Evolutionary conservation across 1,139 yeast genomes (phyloP).

Genomic region (Saccharomyces pastorianus): DNA sequence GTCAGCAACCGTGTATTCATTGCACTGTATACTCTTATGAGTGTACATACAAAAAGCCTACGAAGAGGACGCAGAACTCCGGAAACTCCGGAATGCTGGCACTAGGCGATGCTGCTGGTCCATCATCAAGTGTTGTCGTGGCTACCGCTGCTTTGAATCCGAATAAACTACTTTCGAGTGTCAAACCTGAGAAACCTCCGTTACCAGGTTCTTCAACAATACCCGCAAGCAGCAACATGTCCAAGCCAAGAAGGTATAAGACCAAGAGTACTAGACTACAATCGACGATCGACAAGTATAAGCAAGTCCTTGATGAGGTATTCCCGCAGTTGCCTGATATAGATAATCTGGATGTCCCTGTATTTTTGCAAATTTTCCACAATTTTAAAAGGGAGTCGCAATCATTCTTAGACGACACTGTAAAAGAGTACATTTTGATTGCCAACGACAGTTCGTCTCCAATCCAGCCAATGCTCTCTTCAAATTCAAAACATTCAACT

Average conservation of each 20-base stretch:
- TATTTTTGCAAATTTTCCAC: conserved; percentile 23
- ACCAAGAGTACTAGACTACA: conserved; percentile 12
- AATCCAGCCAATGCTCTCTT: conserved; percentile 4
- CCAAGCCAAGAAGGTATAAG: conserved; percentile 5
- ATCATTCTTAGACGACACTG: conserved; percentile 18
- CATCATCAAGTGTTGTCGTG: background rate
- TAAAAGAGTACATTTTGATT: conserved; percentile 21
- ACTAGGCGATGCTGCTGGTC: background rate
- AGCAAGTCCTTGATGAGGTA: conserved; percentile 18
- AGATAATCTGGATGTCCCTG: conserved; percentile 22
- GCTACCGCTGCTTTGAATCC: background rate
- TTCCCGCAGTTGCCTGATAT: conserved; percentile 27
- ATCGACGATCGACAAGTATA: conserved; percentile 18
- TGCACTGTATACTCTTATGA: conserved; percentile 81
- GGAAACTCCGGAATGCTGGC: background rate
- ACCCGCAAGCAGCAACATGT: background rate
- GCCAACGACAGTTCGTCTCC: conserved; percentile 10
- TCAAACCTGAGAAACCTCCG: background rate
- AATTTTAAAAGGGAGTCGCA: conserved; percentile 13
- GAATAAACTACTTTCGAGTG: background rate
- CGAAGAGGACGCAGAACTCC: conserved; percentile 40
- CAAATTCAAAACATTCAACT: conserved; percentile 3
- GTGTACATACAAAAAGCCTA: conserved; percentile 73
- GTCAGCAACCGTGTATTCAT: conserved; percentile 87
- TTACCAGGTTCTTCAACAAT: background rate